Evolutionary conservation across 257 asterid species (phyloP).

Genomic region (Jaltomata sinuosa): DNA sequence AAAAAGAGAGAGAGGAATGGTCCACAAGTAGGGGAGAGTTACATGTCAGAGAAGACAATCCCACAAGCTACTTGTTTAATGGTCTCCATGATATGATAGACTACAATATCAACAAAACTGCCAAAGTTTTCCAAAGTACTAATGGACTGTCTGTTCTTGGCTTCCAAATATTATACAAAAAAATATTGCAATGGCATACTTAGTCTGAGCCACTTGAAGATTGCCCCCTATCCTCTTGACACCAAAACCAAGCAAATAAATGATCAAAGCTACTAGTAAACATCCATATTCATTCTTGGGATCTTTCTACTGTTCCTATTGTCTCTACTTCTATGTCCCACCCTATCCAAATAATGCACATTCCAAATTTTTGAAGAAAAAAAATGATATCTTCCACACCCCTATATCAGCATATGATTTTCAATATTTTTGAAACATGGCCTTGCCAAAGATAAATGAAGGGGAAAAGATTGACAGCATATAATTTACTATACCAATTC

Average conservation of each 20-base stretch:
- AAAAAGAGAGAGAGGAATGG: conserved; percentile 17
- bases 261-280: conserved; percentile 26
- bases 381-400: background rate
- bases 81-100: conserved; percentile 46
- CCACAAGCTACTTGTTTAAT: conserved; percentile 55
- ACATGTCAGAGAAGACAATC: conserved; percentile 50
- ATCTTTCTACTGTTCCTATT: conserved; percentile 38
- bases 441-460: background rate
- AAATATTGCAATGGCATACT: conserved; percentile 10
- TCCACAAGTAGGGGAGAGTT: conserved; percentile 35
- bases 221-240: conserved; percentile 63
- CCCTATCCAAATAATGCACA: conserved; percentile 31
- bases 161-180: background rate
- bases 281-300: conserved; percentile 21
- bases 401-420: background rate
- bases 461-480: background rate
- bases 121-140: conserved; percentile 12
- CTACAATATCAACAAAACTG: conserved; percentile 18
- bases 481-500: background rate
- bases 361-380: background rate
- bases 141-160: conserved; percentile 30
- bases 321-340: conserved; percentile 30
- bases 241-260: conserved; percentile 57
- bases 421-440: background rate
- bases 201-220: conserved; percentile 39